Evolutionary conservation across 2,329 filamentous ascomycete genomes (phyloP).

Genomic region (Aspergillus pseudoglaucus): DNA sequence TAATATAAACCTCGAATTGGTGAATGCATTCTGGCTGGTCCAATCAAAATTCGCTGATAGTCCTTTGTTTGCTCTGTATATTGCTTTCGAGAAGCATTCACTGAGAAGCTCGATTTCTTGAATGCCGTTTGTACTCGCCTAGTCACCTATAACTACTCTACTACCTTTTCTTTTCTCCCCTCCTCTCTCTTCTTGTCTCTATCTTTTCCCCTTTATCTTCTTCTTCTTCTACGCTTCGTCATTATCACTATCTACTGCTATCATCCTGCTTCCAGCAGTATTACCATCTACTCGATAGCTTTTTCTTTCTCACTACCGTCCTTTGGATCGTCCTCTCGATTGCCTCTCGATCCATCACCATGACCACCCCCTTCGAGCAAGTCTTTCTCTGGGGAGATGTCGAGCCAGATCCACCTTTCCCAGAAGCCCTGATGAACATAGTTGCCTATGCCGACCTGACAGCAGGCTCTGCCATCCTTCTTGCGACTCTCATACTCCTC

Average conservation of each 20-base stretch:
- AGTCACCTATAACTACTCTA: background rate
- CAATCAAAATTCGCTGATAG: no score
- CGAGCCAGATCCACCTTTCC: background rate
- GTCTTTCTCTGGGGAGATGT: conserved; percentile 10
- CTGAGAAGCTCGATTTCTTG: no score
- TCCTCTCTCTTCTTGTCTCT: background rate
- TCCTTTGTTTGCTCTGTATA: no score
- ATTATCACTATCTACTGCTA: background rate
- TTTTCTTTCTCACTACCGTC: background rate
- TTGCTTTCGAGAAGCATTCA: no score
- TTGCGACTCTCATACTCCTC: conserved; percentile 5
- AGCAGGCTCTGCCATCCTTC: conserved; percentile 3
- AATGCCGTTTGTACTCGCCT: no score
- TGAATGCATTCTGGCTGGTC: no score
- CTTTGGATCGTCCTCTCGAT: background rate
- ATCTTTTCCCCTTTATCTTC: background rate
- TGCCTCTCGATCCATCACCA: conserved; percentile 1
- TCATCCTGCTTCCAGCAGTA: background rate
- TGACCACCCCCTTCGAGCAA: conserved; percentile 12
- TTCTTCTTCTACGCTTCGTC: background rate
- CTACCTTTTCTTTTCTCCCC: background rate
- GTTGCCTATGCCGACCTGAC: conserved; percentile 8
- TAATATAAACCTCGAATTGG: no score
- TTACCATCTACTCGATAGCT: background rate
- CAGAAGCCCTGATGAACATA: background rate